phyloP scores from a whole-genome alignment of 768 basidiomycete species.

The Lyophyllum shimeji region DNA sequence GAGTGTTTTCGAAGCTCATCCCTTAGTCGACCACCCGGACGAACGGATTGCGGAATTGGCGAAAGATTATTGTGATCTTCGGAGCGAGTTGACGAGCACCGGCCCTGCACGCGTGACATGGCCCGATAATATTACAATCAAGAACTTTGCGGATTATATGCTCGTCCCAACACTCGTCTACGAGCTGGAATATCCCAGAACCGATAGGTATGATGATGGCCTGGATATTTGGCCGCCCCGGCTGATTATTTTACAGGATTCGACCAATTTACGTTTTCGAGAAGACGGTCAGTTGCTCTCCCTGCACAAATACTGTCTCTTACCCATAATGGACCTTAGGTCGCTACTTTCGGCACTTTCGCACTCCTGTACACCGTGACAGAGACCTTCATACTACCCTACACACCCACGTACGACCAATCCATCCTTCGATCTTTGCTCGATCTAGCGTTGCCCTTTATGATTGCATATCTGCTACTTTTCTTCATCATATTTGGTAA shows the following conservation, averaged over 20 bases:
- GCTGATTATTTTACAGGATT: constrained; percentile 38
- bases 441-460: constrained; percentile 90
- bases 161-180: constrained; percentile 93
- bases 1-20: constrained; percentile 32
- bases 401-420: constrained; percentile 64
- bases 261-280: constrained; percentile 83
- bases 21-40: constrained; percentile 67
- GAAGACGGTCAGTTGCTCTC: constrained; percentile 48
- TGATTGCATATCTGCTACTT: constrained; percentile 85
- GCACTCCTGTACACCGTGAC: constrained; percentile 91
- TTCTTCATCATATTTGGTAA: constrained; percentile 86
- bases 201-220: constrained; percentile 56
- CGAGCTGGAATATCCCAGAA: constrained; percentile 94
- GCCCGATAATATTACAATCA: constrained; percentile 82
- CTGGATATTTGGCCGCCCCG: not conserved
- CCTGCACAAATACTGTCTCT: constrained; percentile 20
- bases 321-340: constrained; percentile 44
- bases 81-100: constrained; percentile 70
- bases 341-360: constrained; percentile 96
- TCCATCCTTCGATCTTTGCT: constrained; percentile 76
- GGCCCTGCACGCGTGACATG: constrained; percentile 71
- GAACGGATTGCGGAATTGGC: constrained; percentile 66
- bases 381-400: constrained; percentile 91
- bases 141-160: constrained; percentile 84
- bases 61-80: constrained; percentile 71